These are phyloP conservation scores for Termitomyces sp. DNA, from an alignment of 768 basidiomycete species.

Conservation along the genomic window DNA sequence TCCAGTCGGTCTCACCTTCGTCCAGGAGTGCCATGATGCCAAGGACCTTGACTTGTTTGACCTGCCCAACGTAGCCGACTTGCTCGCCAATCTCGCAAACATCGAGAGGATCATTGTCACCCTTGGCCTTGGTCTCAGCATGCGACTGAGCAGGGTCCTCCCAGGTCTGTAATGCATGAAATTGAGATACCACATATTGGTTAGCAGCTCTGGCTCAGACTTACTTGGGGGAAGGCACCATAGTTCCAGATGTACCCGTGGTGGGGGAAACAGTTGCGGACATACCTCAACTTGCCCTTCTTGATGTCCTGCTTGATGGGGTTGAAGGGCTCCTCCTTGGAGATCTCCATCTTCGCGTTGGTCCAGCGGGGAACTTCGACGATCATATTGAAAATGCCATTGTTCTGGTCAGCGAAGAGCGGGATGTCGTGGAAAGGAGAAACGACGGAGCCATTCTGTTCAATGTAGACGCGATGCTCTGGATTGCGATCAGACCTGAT, in stretches of 20 bases:
- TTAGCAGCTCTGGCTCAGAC: conserved; percentile 13
- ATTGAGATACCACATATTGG: neutral
- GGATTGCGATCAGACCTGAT: conserved; percentile 16
- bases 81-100: conserved; percentile 99
- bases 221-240: conserved; percentile 95
- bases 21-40: conserved; percentile 99
- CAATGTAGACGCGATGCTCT: conserved; percentile 96
- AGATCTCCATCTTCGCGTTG: conserved; percentile 99
- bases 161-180: conserved; percentile 69
- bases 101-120: conserved; percentile 99
- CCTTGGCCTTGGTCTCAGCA: conserved; percentile 97
- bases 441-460: conserved; percentile 79
- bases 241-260: conserved; percentile 99
- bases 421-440: conserved; percentile 96
- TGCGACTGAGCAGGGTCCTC: conserved; percentile 86
- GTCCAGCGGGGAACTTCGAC: conserved; percentile 99
- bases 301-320: conserved; percentile 99
- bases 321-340: conserved; percentile 97
- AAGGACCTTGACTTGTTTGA: conserved; percentile 99
- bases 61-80: conserved; percentile 93
- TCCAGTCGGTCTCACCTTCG: conserved; percentile 99
- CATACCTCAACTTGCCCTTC: conserved; percentile 92
- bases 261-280: conserved; percentile 99
- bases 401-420: conserved; percentile 93
- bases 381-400: conserved; percentile 97